Evolutionary conservation across 805 yeast species (phyloP).

Genomic region (Blastobotrys terrestris): DNA sequence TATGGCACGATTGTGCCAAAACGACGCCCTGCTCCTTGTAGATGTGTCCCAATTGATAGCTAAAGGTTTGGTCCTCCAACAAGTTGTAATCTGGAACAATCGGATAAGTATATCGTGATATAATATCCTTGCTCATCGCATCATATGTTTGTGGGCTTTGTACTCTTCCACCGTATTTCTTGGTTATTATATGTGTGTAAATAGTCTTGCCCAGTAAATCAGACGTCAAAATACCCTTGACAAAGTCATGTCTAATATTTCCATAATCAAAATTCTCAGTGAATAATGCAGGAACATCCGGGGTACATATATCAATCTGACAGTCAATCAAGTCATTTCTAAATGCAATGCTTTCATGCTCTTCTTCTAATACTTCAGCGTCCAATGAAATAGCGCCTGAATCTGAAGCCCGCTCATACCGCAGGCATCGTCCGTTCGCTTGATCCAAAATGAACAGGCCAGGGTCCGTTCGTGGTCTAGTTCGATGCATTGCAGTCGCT

Average conservation of each 20-base stretch:
- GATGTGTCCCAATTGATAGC: constrained; percentile 76
- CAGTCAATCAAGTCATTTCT: constrained; percentile 95
- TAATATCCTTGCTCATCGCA: constrained; percentile 81
- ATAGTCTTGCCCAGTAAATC: constrained; percentile 87
- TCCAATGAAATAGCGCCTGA: constrained; percentile 58
- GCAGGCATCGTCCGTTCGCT: constrained; percentile 66
- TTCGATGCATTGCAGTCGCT: constrained; percentile 77
- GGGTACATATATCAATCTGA: constrained; percentile 91
- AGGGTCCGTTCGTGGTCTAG: constrained; percentile 74
- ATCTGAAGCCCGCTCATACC: constrained; percentile 65
- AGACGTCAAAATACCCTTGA: constrained; percentile 82
- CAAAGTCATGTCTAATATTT: constrained; percentile 75
- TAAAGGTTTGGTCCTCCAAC: constrained; percentile 62
- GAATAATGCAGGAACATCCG: constrained; percentile 90
- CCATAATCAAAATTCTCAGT: constrained; percentile 97
- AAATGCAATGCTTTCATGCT: constrained; percentile 53
- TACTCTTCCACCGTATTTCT: constrained; percentile 89
- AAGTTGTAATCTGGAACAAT: constrained; percentile 81
- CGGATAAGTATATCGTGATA: constrained; percentile 92
- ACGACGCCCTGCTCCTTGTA: constrained; percentile 87
- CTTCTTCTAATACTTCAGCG: constrained; percentile 67
- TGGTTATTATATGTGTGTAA: constrained; percentile 76
- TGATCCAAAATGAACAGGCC: constrained; percentile 80
- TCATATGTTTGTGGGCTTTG: constrained; percentile 92
- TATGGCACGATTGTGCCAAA: constrained; percentile 85